Percentiles rank a stretch among this genome's conserved stretches.
These are phyloP conservation scores for Aspergillus calidoustus DNA, from an alignment of 2,329 filamentous ascomycete genomes.

Conservation along the genomic window DNA sequence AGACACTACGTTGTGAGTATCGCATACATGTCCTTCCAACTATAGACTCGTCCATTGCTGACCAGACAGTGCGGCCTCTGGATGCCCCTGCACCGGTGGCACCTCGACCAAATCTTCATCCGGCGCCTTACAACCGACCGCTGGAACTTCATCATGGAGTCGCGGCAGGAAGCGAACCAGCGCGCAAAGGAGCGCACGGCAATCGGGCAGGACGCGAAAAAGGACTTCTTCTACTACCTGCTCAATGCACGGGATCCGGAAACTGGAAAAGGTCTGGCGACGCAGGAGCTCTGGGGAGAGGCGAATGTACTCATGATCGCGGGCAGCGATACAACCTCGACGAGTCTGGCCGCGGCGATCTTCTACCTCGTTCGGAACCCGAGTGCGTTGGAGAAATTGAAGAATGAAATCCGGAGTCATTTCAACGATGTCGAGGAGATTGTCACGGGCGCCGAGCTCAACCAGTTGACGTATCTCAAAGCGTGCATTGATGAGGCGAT, in stretches of 20 bases:
- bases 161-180: conserved; percentile 68
- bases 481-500: conserved; percentile 49
- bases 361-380: conserved; percentile 47
- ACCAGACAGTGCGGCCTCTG: conserved; percentile 69
- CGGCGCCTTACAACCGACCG: conserved; percentile 68
- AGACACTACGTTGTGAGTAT: conserved; percentile 68
- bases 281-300: conserved; percentile 71
- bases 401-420: conserved; percentile 40
- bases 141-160: conserved; percentile 73
- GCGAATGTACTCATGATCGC: conserved; percentile 74
- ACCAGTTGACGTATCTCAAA: conserved; percentile 44
- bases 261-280: conserved; percentile 68
- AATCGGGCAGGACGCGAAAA: conserved; percentile 68
- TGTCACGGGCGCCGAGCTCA: conserved; percentile 38
- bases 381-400: conserved; percentile 35
- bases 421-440: conserved; percentile 46
- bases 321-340: conserved; percentile 73
- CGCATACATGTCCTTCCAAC: neutral
- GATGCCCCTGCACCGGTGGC: conserved; percentile 68
- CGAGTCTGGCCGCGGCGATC: conserved; percentile 54
- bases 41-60: neutral
- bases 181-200: conserved; percentile 61
- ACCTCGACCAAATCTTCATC: conserved; percentile 71
- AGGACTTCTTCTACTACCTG: conserved; percentile 78
- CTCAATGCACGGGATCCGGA: conserved; percentile 73